Evolutionary conservation across 2,329 filamentous ascomycete genomes (phyloP).

Genomic region (Harringtonia aguacate): DNA sequence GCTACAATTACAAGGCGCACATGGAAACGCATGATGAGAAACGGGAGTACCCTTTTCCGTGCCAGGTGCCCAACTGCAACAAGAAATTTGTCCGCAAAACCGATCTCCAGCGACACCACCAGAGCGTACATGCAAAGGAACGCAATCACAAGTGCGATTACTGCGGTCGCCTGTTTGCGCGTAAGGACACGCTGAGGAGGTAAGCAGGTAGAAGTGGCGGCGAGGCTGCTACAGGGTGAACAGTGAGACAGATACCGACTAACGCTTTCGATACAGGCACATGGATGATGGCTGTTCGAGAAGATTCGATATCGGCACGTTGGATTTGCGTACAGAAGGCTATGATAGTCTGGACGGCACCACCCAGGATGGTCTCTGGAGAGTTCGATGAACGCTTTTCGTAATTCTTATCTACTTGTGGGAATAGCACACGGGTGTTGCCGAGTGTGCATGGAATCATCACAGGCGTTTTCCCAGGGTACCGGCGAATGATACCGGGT

Average conservation of each 20-base stretch:
- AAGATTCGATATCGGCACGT: conserved; percentile 47
- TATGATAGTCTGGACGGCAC: conserved; percentile 13
- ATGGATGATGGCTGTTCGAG: conserved; percentile 68
- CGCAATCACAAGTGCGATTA: conserved; percentile 60
- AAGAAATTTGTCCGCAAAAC: conserved; percentile 77
- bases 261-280: conserved; percentile 39
- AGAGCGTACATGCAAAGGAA: conserved; percentile 63
- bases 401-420: too few relatives aligned
- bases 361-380: background rate
- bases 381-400: background rate
- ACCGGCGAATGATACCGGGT: too few relatives aligned
- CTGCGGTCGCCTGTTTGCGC: conserved; percentile 61
- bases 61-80: conserved; percentile 52
- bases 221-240: background rate
- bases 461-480: too few relatives aligned
- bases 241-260: background rate
- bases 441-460: too few relatives aligned
- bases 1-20: conserved; percentile 81
- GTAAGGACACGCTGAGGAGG: conserved; percentile 77
- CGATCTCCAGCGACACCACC: conserved; percentile 55
- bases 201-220: too few relatives aligned
- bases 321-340: conserved; percentile 30
- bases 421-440: too few relatives aligned
- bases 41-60: conserved; percentile 60
- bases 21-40: conserved; percentile 73